phyloP scores from a whole-genome alignment of 2,329 filamentous ascomycete species.

The Alternaria sp. region DNA sequence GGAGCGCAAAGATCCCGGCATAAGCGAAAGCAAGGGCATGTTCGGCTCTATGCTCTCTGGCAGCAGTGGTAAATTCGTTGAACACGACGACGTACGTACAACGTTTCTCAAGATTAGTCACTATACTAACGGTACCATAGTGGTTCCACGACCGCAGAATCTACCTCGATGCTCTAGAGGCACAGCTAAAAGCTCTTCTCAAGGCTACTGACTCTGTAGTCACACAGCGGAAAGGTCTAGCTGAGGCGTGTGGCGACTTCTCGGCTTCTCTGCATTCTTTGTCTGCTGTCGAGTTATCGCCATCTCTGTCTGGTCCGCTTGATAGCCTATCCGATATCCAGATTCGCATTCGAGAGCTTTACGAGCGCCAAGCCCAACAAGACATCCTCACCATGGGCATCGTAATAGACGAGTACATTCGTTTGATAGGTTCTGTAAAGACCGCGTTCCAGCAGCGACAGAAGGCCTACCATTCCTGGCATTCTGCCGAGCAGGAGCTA shows the following conservation, averaged over 20 bases:
- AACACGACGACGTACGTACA: slow-evolving; percentile 86
- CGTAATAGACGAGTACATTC: slow-evolving; percentile 97
- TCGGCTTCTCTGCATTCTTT: slow-evolving; percentile 91
- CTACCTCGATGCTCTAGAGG: slow-evolving; percentile 92
- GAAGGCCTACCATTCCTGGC: slow-evolving; percentile 95
- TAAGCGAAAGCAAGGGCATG: slow-evolving; percentile 91
- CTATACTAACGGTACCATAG: slow-evolving; percentile 51
- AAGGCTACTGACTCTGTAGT: slow-evolving; percentile 96
- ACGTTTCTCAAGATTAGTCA: neutral
- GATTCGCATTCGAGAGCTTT: slow-evolving; percentile 90
- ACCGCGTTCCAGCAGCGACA: slow-evolving; percentile 90
- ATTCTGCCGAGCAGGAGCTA: slow-evolving; percentile 85
- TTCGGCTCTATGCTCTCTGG: slow-evolving; percentile 83
- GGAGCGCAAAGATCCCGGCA: slow-evolving; percentile 84
- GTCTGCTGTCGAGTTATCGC: slow-evolving; percentile 89
- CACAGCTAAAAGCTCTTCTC: slow-evolving; percentile 84
- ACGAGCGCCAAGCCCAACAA: slow-evolving; percentile 95
- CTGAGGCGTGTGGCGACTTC: slow-evolving; percentile 92
- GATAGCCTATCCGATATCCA: slow-evolving; percentile 93
- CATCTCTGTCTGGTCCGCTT: slow-evolving; percentile 83
- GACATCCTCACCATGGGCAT: slow-evolving; percentile 96
- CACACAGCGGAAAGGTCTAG: slow-evolving; percentile 86
- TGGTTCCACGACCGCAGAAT: slow-evolving; percentile 98
- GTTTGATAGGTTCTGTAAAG: slow-evolving; percentile 93
- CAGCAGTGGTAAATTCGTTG: slow-evolving; percentile 82